Evolutionary conservation across 2,329 filamentous ascomycete species (phyloP), one percentile per base, ranked within the genome.

Genomic region (Diplocarpon mali): DNA sequence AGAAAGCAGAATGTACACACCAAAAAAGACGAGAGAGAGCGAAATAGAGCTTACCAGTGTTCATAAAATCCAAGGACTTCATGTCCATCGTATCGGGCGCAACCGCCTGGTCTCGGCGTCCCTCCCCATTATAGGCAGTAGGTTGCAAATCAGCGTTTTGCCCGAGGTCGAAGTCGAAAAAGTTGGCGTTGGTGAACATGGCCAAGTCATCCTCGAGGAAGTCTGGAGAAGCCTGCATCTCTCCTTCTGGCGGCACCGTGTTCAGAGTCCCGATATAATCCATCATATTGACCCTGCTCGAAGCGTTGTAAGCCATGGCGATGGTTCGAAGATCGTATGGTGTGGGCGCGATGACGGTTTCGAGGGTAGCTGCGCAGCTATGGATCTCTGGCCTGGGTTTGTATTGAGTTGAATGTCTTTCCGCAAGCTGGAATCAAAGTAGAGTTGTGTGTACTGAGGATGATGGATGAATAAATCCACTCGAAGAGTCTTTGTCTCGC

Each of bases 181-280:
- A 90, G 55, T 85, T 78, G 37, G 83, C 80, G 65, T 90, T 89
- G 46, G 84, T 86, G 67, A 89, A 92, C 58, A 88, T 73, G 41
- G 80, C 80, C 40, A 90, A 69, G 52, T 88, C 81, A 48, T 83
- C 78, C 56, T 85, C 80, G 64, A 80, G 74, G 41, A 70, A 65
- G 47, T 71, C 66, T 46, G 72, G 67, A 24, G 73, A 62, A 42
- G 70, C 74, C 30, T 56, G 51, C 49, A 81, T 71, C 43, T 83
- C 75, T 56, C 79, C 77, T 49, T 82, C 70, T 49, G 79, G 70
- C 2, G 74, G 74, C 45, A 82, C 69, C 37, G 74, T 76, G 69
- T 95, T 95, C 58, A 95, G 72, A 56, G 89, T 83, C 59, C 85
- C 83, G 54, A 95, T 74, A 69, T 92, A 94, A 61, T 88, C 83